phyloP scores from a whole-genome alignment of 176 grass and related monocot genomes.

The Saccharum officinarum region DNA sequence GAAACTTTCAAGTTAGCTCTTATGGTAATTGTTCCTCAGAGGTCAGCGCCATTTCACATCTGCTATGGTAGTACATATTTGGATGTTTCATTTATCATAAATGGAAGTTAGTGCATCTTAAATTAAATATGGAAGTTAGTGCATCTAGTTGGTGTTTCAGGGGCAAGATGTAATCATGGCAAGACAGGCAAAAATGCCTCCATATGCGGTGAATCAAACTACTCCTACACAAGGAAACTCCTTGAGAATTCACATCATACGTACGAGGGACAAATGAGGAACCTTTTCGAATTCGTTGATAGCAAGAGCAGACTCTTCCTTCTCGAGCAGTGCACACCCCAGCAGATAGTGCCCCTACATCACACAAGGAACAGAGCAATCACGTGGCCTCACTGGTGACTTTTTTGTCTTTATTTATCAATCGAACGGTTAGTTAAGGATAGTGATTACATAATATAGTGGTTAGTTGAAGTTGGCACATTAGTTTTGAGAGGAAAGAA shows the following conservation, averaged over 20 bases:
- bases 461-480: neutral
- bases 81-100: neutral
- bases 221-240: neutral
- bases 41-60: neutral
- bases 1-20: neutral
- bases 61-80: neutral
- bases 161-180: neutral
- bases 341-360: conserved; percentile 70
- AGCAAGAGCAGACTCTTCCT: conserved; percentile 45
- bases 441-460: neutral
- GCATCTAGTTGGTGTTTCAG: neutral
- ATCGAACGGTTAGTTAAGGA: neutral
- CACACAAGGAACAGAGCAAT: neutral
- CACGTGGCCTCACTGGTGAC: too few relatives aligned
- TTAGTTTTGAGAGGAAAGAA: neutral
- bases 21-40: neutral
- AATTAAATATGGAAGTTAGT: neutral
- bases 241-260: neutral
- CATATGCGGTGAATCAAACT: neutral
- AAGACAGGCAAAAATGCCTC: neutral
- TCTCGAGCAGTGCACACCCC: conserved; percentile 70
- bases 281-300: conserved; percentile 76
- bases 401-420: neutral
- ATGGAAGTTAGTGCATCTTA: neutral
- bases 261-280: neutral